Evolutionary conservation across 208 protist species (phyloP).

Genomic region (Naegleria fowleri): DNA sequence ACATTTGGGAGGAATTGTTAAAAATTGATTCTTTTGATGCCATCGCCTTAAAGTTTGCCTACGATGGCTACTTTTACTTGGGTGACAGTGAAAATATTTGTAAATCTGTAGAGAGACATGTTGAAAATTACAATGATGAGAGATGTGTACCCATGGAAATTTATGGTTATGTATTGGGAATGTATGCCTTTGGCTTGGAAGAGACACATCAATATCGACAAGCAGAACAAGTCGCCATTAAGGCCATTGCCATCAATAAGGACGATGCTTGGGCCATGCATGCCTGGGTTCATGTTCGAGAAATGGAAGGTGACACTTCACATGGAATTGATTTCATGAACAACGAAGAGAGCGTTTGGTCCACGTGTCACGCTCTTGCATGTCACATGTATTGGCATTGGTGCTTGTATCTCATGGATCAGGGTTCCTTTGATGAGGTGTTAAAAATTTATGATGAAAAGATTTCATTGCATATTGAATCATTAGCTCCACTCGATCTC

Average conservation of each 20-base stretch:
- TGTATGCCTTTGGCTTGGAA: slow-evolving; percentile 23
- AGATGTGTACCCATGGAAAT: neutral
- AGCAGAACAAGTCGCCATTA: neutral
- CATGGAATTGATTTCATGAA: slow-evolving; percentile 10
- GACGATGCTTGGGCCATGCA: slow-evolving; percentile 18
- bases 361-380: neutral
- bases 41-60: slow-evolving; percentile 1
- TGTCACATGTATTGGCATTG: slow-evolving; percentile 25
- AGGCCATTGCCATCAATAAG: slow-evolving; percentile 5
- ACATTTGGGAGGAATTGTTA: neutral
- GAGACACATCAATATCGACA: neutral
- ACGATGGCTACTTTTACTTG: slow-evolving; percentile 27
- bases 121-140: neutral
- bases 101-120: neutral
- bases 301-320: neutral
- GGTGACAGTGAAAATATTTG: neutral
- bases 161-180: neutral
- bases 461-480: neutral
- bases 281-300: neutral
- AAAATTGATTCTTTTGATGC: neutral
- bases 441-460: slow-evolving; percentile 21
- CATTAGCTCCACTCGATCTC: neutral
- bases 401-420: neutral
- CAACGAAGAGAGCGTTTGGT: neutral
- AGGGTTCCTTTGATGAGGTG: neutral